phyloP scores from a whole-genome alignment of 805 yeast genomes.

The Metschnikowia vanudenii region DNA sequence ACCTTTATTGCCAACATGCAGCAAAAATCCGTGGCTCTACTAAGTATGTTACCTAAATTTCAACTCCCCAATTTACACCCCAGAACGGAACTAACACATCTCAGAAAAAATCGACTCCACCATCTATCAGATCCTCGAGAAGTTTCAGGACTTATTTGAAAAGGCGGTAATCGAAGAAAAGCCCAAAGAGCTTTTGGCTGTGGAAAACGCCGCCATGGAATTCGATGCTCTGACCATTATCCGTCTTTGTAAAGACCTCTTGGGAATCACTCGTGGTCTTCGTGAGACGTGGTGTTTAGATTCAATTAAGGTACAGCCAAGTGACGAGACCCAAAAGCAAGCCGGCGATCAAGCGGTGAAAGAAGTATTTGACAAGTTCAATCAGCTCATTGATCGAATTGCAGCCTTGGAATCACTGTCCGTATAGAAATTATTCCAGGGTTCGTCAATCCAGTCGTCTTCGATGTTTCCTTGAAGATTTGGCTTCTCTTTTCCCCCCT shows the following conservation, averaged over 20 bases:
- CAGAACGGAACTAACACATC: neutral
- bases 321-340: constrained; percentile 15
- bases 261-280: constrained; percentile 47
- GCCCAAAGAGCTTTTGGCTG: constrained; percentile 43
- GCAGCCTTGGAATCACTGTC: constrained; percentile 11
- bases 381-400: constrained; percentile 17
- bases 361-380: constrained; percentile 31
- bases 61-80: too few species aligned
- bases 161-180: constrained; percentile 43
- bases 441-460: too few species aligned
- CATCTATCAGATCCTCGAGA: constrained; percentile 50
- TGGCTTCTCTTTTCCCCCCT: too few species aligned
- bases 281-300: constrained; percentile 61
- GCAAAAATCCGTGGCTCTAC: constrained; percentile 40
- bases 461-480: too few species aligned
- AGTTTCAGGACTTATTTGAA: constrained; percentile 53
- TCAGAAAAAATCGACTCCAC: constrained; percentile 47
- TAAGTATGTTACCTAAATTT: constrained; percentile 15
- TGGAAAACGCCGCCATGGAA: constrained; percentile 57
- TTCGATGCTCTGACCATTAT: constrained; percentile 51
- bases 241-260: constrained; percentile 51
- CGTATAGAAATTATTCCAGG: neutral
- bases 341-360: constrained; percentile 23
- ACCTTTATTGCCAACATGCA: constrained; percentile 35
- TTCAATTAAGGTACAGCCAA: constrained; percentile 39